Evolutionary conservation across 352 stramenopile genomes (phyloP), one percentile per base, ranked within the genome.

Genomic region (Globisporangium uncinulatum): DNA sequence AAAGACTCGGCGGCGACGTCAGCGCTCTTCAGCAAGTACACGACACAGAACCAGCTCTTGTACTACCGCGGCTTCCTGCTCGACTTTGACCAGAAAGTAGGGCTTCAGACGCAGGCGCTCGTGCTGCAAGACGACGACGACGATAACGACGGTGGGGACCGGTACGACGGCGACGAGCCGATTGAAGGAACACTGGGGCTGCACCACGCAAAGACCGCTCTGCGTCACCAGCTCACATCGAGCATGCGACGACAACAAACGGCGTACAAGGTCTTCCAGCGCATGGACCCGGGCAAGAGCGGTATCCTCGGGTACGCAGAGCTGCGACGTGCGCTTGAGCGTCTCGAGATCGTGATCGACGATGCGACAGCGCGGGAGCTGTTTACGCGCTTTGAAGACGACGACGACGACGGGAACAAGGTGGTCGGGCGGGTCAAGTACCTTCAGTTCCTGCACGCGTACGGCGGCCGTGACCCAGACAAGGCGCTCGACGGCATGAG

Each of bases 1-100:
- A 55, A 72, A 51, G 73, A 85, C 29, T 72, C 59, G 21, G 59
- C 59, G 29, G 76, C 65, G 2, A 75, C 63, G 14, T 48, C 59
- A 0, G 65, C 66, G 32, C 63, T 86, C 31, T 71, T 85, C 32
- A 43, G 62, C 67, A 58, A 76, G 49, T 88, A 88, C 59, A 59
- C 85, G 13, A 66, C 76, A 5, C 75, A 78, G 29, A 65, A 67
- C 21, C 64, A 84, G 45, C 20, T 62, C 3, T 77, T 89, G 24
- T 83, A 86, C 66, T 91, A 88, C 51, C 78, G 81, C 4, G 81
- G 79, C 0, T 76, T 91, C 48, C 60, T 91, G 13, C 64, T 91
- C 20, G 76, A 91, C 43, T 77, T 85, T 49, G 76, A 91, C 37
- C 61, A 68, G 3, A 71, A 72, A 10, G 64, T 59, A 1, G 76